Conservation (phyloP, 306 rosid genomes). For the Psophocarpus tetragonolobus region DNA sequence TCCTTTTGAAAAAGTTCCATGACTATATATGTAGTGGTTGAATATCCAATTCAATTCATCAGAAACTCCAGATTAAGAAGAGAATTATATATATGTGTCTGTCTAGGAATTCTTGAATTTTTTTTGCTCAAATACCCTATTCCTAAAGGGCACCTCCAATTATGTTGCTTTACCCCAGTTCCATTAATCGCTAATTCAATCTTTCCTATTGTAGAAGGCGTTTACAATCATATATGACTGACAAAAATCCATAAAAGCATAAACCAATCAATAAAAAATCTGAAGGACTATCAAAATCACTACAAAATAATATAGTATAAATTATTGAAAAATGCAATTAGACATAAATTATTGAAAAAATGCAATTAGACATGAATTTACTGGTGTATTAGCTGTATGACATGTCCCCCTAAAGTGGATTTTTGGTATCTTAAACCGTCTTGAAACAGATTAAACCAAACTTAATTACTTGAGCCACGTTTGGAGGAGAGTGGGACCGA, state of each 20-base stretch:
- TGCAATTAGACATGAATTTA: neutral
- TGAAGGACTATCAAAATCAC: neutral
- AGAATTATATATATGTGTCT: no score
- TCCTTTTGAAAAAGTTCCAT: no score
- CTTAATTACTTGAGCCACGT: neutral
- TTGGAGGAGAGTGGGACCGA: conserved; percentile 30
- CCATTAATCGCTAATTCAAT: neutral
- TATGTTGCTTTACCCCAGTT: neutral
- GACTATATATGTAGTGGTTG: neutral
- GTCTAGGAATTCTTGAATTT: no score
- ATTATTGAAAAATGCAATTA: neutral
- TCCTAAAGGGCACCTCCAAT: neutral
- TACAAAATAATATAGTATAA: neutral
- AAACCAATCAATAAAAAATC: neutral
- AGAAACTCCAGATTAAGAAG: no score
- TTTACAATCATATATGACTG: neutral
- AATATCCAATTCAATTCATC: neutral
- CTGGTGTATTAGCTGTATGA: neutral
- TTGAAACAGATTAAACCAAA: neutral
- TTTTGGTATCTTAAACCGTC: neutral
- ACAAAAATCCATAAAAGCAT: neutral
- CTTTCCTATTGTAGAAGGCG: neutral
- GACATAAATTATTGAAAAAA: neutral
- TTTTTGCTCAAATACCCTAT: neutral
- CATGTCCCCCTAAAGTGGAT: neutral